Percentiles rank a stretch among this genome's conserved stretches.
These are phyloP conservation scores for Urochloa ruziziensis DNA, from an alignment of 176 grass and related monocot species.

Conservation along the genomic window DNA sequence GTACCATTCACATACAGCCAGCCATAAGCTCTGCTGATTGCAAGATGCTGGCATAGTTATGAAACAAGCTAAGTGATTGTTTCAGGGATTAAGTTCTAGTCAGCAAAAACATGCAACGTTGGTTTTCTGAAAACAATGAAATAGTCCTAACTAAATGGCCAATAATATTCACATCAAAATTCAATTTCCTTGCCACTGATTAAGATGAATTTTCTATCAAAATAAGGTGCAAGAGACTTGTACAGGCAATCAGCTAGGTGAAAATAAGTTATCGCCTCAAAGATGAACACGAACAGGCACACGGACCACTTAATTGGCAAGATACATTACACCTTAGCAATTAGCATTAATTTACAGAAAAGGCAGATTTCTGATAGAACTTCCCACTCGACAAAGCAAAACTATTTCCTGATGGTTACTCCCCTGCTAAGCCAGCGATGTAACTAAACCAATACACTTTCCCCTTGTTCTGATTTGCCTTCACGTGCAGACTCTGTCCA, in stretches of 20 bases:
- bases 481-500: not conserved
- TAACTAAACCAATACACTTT: not conserved
- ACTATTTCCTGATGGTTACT: not conserved
- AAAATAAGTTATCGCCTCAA: not conserved
- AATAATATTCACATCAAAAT: not conserved
- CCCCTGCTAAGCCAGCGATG: not conserved
- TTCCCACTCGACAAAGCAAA: not conserved
- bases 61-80: not conserved
- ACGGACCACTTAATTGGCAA: not conserved
- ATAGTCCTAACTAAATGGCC: not conserved
- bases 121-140: not conserved
- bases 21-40: not conserved
- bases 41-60: slow-evolving; percentile 1
- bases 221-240: not conserved
- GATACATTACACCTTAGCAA: not conserved
- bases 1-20: not conserved
- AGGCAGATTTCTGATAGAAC: not conserved
- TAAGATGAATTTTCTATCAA: not conserved
- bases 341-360: not conserved
- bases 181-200: not conserved
- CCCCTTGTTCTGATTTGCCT: not conserved
- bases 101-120: not conserved
- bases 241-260: not conserved
- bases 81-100: not conserved
- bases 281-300: not conserved